phyloP scores from a whole-genome alignment of 148 eudicot genomes.

The Hydrangea macrophylla region DNA sequence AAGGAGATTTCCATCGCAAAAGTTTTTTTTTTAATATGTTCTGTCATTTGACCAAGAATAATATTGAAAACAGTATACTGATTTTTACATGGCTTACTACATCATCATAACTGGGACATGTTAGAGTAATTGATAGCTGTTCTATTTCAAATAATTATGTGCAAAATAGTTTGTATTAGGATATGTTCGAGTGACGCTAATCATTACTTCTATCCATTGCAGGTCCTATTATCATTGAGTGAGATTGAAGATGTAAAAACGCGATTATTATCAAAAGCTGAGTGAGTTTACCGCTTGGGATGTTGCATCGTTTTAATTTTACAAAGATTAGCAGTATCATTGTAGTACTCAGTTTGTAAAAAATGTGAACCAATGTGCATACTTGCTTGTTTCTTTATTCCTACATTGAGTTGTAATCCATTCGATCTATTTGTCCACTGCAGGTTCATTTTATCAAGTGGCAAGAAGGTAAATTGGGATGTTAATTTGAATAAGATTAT shows the following conservation, averaged over 20 bases:
- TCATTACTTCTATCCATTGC: constrained; percentile 12
- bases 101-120: background rate
- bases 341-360: background rate
- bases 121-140: background rate
- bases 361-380: constrained; percentile 1
- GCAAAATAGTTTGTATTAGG: background rate
- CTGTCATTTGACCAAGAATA: too few relatives aligned
- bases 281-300: constrained; percentile 45
- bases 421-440: constrained; percentile 11
- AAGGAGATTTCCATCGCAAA: too few relatives aligned
- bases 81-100: background rate
- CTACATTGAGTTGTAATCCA: background rate
- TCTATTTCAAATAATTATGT: background rate
- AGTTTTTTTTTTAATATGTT: too few relatives aligned
- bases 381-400: background rate
- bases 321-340: background rate
- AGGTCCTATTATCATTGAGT: constrained; percentile 77
- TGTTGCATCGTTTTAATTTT: constrained; percentile 1
- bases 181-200: background rate
- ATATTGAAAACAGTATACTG: too few relatives aligned
- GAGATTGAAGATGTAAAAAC: constrained; percentile 56
- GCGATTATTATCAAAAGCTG: constrained; percentile 66
- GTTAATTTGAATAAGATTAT: constrained; percentile 37
- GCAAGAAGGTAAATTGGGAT: constrained; percentile 55
- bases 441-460: constrained; percentile 62